Conservation (phyloP, 305 asterid species). For the Fraxinus dipetala region DNA sequence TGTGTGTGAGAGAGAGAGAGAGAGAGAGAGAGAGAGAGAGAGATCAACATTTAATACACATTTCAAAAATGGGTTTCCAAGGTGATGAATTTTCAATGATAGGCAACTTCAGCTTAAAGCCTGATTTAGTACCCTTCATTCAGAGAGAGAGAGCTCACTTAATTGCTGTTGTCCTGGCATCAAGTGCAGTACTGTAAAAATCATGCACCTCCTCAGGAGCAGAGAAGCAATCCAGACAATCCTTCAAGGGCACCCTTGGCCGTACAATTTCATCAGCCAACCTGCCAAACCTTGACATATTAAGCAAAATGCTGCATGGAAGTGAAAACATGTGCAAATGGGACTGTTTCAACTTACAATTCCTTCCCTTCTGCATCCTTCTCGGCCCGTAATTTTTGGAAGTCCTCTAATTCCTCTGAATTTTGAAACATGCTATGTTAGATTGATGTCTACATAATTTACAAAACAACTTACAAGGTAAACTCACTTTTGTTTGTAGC, state of each 20-base stretch:
- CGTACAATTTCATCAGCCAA: constrained; percentile 79
- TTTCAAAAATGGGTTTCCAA: neutral
- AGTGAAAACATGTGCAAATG: constrained; percentile 1
- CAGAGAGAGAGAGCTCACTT: constrained; percentile 48
- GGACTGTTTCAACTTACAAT: constrained; percentile 56
- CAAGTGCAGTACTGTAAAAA: constrained; percentile 79
- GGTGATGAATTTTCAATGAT: neutral
- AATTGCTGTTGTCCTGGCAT: constrained; percentile 74
- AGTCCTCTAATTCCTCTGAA: constrained; percentile 74
- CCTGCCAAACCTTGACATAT: constrained; percentile 41
- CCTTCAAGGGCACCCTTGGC: constrained; percentile 82
- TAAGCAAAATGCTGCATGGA: constrained; percentile 22
- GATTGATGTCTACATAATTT: constrained; percentile 20
- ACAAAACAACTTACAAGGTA: constrained; percentile 6
- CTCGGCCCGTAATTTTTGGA: constrained; percentile 65
- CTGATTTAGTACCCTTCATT: neutral
- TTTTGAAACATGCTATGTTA: constrained; percentile 22
- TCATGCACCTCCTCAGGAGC: constrained; percentile 90
- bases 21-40: neutral
- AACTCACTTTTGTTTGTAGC: constrained; percentile 85
- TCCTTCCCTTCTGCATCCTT: constrained; percentile 67
- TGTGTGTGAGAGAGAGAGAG: no score
- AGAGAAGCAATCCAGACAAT: constrained; percentile 79
- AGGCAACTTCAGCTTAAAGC: constrained; percentile 6
- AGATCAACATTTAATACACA: neutral